Conservation (phyloP, 1,284 basidiomycete species). For the Marasmius tenuissimus region DNA sequence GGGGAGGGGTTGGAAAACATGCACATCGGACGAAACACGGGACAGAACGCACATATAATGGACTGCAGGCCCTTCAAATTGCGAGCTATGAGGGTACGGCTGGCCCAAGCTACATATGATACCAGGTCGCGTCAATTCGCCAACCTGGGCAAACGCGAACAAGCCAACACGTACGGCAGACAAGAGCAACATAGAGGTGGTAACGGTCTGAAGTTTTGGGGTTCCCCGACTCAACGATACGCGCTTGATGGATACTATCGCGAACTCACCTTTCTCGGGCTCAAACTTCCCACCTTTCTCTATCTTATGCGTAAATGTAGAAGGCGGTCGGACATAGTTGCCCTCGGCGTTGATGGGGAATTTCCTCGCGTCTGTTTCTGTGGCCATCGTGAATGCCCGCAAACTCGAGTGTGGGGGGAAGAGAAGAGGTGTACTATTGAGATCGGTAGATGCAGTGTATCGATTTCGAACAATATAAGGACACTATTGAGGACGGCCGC, state of each 20-base stretch:
- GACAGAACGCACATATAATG: constrained; percentile 61
- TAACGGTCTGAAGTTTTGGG: constrained; percentile 64
- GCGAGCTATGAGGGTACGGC: constrained; percentile 84
- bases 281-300: constrained; percentile 72
- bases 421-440: too few species aligned
- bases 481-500: too few species aligned
- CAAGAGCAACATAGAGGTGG: constrained; percentile 82
- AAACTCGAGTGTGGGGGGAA: too few species aligned
- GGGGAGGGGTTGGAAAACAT: background rate
- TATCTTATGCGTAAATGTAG: constrained; percentile 76
- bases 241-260: background rate
- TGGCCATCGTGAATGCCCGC: too few species aligned
- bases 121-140: background rate
- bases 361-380: background rate
- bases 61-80: constrained; percentile 90
- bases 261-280: constrained; percentile 72
- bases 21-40: background rate
- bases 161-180: constrained; percentile 60
- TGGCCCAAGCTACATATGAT: constrained; percentile 77
- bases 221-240: background rate
- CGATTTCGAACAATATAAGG: too few species aligned
- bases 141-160: background rate
- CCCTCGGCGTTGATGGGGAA: constrained; percentile 52
- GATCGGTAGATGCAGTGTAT: too few species aligned
- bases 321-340: constrained; percentile 73